Conservation (phyloP, 2,329 filamentous ascomycete species). For the Exophiala calicioides region DNA sequence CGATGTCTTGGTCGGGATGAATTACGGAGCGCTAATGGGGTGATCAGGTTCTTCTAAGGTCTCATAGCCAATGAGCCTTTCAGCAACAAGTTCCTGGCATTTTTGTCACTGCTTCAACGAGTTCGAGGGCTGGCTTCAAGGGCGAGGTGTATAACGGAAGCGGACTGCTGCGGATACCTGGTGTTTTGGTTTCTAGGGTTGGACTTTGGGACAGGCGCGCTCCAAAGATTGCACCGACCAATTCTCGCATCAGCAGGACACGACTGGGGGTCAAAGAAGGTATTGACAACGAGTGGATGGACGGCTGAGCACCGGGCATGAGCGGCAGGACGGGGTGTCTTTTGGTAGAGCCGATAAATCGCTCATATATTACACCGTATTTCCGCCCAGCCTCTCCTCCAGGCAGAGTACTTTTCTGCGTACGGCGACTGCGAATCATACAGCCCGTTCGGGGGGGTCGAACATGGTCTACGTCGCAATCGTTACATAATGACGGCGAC, state of each 20-base stretch:
- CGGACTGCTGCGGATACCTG: no score
- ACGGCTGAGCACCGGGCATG: not conserved
- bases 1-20: slow-evolving; percentile 24
- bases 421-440: no score
- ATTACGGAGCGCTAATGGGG: slow-evolving; percentile 16
- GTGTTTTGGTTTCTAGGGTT: no score
- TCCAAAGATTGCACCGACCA: not conserved
- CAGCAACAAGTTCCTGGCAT: not conserved
- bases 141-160: no score
- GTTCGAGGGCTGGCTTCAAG: no score
- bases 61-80: slow-evolving; percentile 26
- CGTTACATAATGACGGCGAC: no score
- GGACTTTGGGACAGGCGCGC: no score
- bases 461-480: no score
- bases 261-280: not conserved
- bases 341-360: slow-evolving; percentile 1
- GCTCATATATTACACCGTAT: slow-evolving; percentile 1
- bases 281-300: no score
- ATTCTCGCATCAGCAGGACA: not conserved
- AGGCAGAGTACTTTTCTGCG: no score
- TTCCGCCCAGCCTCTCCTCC: not conserved
- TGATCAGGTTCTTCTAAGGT: slow-evolving; percentile 25
- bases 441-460: no score
- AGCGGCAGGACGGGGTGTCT: not conserved
- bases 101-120: no score